Percentiles rank a stretch among this genome's conserved stretches.
These are phyloP conservation scores for Trichoderma erinaceum DNA, from an alignment of 495 filamentous ascomycete genomes.

Conservation along the genomic window DNA sequence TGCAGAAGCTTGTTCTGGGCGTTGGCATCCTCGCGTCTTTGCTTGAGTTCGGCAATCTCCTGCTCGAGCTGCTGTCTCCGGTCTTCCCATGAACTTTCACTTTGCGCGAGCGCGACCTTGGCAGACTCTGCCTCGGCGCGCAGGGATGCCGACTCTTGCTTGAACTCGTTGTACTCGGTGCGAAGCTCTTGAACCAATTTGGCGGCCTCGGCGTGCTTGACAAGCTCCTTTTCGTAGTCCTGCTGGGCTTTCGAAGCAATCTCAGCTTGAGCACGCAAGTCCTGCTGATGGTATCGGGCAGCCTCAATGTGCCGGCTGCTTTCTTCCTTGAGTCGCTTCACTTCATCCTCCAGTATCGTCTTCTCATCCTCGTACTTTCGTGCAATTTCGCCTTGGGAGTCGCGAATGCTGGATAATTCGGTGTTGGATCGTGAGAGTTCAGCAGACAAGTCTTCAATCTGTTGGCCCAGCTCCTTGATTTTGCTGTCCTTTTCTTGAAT, in stretches of 20 bases:
- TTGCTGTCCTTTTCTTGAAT: slow-evolving; percentile 67
- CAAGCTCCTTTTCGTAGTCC: slow-evolving; percentile 87
- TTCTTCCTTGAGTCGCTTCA: slow-evolving; percentile 78
- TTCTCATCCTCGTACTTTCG: slow-evolving; percentile 76
- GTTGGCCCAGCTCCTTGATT: slow-evolving; percentile 72
- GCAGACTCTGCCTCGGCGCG: slow-evolving; percentile 76
- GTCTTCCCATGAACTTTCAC: slow-evolving; percentile 82
- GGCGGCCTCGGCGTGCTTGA: slow-evolving; percentile 91
- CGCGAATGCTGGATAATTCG: slow-evolving; percentile 70
- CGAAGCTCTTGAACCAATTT: slow-evolving; percentile 73
- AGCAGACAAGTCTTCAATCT: slow-evolving; percentile 69
- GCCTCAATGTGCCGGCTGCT: slow-evolving; percentile 70
- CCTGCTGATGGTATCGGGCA: slow-evolving; percentile 77
- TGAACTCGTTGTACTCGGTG: slow-evolving; percentile 71
- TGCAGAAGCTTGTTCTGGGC: slow-evolving; percentile 85
- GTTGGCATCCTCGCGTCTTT: slow-evolving; percentile 69
- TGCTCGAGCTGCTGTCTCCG: slow-evolving; percentile 71
- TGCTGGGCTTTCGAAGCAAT: slow-evolving; percentile 91
- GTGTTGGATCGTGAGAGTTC: slow-evolving; percentile 75
- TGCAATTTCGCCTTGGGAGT: slow-evolving; percentile 66
- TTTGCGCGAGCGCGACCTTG: slow-evolving; percentile 67
- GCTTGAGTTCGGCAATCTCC: slow-evolving; percentile 72
- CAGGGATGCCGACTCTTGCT: slow-evolving; percentile 62
- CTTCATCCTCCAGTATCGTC: slow-evolving; percentile 61
- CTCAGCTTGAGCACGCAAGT: slow-evolving; percentile 84